Evolutionary conservation across 331 rosid species (phyloP), one percentile per base, ranked within the genome.

Genomic region (Spiraea crenata): DNA sequence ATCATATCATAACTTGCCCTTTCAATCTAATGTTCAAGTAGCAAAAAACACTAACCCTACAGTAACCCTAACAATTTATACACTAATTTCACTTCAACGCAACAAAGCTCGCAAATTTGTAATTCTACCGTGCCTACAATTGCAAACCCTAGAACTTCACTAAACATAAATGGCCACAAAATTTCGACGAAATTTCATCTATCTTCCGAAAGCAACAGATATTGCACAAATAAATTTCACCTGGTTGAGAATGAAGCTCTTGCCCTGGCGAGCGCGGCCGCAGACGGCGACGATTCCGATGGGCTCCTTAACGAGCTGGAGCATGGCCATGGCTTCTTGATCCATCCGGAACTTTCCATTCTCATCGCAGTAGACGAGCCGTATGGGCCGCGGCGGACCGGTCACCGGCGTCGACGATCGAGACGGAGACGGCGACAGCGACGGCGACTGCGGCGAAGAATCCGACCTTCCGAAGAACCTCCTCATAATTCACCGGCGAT

Each of bases 221-320:
- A 39, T 34, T 39, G 6, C 45, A 37, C 60, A 34, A 34, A 13
- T 2, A 61, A 44, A 61, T 34, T 72, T 38, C 14, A 90, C 98
- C 97, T 89, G 98, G 57, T 93, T 93, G 13, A 93, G 75, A 31
- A 93, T 89, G 65, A 75, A 91, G 74, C 97, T 93, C 81, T 91
- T 93, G 37, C 96, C 97, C 79, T 91, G 92, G 59, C 95, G 96
- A 75, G 97, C 97, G 5, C 97, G 88, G 5, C 97, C 99, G 40
- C 99, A 91, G 72, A 93, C 95, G 50, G 99, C 88, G 69, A 93
- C 97, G 9, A 93, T 88, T 0, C 99, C 99, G 9, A 93, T 86
- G 15, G 99, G 99, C 17, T 82, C 99, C 79, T 93, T 93, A 2
- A 93, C 97, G 11, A 91, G 99, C 75, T 93, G 99, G 17, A 93